Evolutionary conservation across 140 eudicot genomes (phyloP).

Genomic region (Senecio squalidus): DNA sequence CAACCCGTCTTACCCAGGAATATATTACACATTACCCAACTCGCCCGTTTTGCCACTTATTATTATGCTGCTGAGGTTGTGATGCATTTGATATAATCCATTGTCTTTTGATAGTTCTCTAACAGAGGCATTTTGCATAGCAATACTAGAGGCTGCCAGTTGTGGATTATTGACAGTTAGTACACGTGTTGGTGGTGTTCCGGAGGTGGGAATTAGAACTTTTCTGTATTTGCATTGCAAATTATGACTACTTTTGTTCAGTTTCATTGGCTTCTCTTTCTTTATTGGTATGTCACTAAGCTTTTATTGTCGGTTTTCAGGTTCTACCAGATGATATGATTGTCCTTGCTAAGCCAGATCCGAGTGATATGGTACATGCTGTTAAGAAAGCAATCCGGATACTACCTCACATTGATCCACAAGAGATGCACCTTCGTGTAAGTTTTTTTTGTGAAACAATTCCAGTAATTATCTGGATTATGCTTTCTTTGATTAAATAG

Average conservation of each 20-base stretch:
- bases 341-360: constrained; percentile 97
- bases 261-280: not conserved
- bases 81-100: not conserved
- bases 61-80: no score
- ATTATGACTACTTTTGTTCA: constrained; percentile 1
- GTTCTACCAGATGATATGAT: constrained; percentile 98
- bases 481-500: not conserved
- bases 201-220: constrained; percentile 61
- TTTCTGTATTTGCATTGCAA: constrained; percentile 13
- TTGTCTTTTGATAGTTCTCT: constrained; percentile 56
- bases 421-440: constrained; percentile 88
- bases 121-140: constrained; percentile 99
- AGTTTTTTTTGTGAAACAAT: constrained; percentile 23
- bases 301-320: constrained; percentile 28
- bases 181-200: constrained; percentile 99
- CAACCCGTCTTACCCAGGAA: not conserved
- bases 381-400: constrained; percentile 66
- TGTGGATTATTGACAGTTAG: constrained; percentile 96
- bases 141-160: constrained; percentile 98
- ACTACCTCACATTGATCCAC: constrained; percentile 93
- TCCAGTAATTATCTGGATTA: not conserved
- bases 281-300: not conserved
- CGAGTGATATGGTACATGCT: constrained; percentile 82
- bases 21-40: not conserved
- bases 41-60: not conserved